phyloP scores from a whole-genome alignment of 2,329 filamentous ascomycete genomes.

The Pseudogymnoascus sp. region DNA sequence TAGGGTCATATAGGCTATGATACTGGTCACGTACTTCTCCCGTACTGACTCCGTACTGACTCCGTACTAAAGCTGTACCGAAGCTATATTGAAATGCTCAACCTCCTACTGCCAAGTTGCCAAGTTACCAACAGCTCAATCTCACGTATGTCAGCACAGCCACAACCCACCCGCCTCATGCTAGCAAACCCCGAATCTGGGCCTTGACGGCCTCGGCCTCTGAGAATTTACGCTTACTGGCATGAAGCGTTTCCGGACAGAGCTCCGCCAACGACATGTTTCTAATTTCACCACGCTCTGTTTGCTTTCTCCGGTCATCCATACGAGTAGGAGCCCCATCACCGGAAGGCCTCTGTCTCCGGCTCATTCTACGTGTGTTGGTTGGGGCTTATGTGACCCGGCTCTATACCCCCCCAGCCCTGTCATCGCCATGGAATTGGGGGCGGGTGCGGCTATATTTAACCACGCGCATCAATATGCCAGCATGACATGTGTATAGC shows the following conservation, averaged over 20 bases:
- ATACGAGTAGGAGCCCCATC: not conserved
- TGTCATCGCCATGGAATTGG: not conserved
- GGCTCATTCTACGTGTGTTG: not conserved
- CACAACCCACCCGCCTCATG: not conserved
- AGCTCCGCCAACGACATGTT: not conserved
- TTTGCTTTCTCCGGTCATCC: not conserved
- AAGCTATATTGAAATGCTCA: not conserved
- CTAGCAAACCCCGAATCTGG: not conserved
- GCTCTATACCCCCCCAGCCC: not conserved
- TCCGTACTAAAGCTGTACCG: not conserved
- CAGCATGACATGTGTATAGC: not conserved
- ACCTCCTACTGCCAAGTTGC: not conserved
- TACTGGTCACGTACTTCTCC: not conserved
- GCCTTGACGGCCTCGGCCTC: not conserved
- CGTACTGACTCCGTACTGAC: not conserved
- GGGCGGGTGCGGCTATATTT: not conserved
- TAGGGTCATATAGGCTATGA: not conserved
- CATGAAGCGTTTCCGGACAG: not conserved
- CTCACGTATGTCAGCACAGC: conserved; percentile 1
- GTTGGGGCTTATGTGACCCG: not conserved
- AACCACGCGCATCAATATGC: not conserved
- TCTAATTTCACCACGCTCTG: not conserved
- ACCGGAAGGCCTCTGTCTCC: not conserved
- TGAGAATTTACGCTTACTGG: not conserved
- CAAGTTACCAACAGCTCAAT: not conserved